Evolutionary conservation across 139 green algal species (phyloP).

Genomic region (Nannochloris sp.): DNA sequence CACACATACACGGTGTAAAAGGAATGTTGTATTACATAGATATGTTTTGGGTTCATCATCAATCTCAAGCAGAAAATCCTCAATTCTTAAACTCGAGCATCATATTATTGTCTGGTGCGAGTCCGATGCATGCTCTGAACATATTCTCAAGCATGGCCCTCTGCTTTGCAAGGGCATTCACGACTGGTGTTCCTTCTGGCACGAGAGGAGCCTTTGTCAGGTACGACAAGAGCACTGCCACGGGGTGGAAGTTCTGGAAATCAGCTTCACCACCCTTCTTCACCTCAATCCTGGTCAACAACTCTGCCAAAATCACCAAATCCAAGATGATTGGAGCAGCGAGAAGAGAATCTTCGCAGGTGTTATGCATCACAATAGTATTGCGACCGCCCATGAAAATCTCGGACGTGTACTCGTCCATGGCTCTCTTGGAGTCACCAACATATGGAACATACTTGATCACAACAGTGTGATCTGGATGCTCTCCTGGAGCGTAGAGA

Average conservation of each 20-base stretch:
- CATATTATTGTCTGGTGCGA: constrained; percentile 97
- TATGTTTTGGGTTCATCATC: background rate
- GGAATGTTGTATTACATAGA: background rate
- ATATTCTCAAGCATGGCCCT: constrained; percentile 97
- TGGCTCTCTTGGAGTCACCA: constrained; percentile 91
- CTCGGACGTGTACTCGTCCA: constrained; percentile 99
- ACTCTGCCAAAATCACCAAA: constrained; percentile 92
- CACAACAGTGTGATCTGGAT: constrained; percentile 97
- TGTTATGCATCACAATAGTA: constrained; percentile 99
- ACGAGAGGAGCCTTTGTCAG: constrained; percentile 91
- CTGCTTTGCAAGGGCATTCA: constrained; percentile 96
- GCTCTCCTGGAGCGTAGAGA: constrained; percentile 88
- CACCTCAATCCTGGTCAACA: constrained; percentile 84
- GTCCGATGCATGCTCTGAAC: constrained; percentile 87
- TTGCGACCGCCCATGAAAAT: constrained; percentile 92
- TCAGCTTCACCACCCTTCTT: constrained; percentile 60
- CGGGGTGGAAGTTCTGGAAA: constrained; percentile 82
- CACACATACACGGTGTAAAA: too few species aligned
- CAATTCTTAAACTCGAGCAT: constrained; percentile 59
- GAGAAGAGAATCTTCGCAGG: constrained; percentile 92
- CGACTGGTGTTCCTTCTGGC: constrained; percentile 77
- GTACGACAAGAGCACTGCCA: constrained; percentile 88
- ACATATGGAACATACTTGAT: constrained; percentile 99
- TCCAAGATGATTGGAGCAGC: constrained; percentile 98
- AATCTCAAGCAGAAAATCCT: constrained; percentile 1